These are phyloP conservation scores for Penicillium antarcticum DNA, from an alignment of 495 filamentous ascomycete genomes.

Conservation along the genomic window DNA sequence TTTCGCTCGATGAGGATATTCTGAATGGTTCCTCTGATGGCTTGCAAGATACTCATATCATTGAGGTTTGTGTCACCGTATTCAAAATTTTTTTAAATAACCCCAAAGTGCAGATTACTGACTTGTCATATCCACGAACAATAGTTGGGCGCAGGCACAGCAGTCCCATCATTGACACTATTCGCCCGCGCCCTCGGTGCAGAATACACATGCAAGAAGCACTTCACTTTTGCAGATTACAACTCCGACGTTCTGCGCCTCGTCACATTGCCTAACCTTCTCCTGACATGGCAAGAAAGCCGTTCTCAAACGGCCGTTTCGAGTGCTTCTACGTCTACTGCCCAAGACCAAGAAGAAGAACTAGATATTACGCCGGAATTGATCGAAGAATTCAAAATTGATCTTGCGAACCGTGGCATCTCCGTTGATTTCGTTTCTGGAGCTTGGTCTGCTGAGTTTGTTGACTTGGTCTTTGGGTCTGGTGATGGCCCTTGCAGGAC, in stretches of 20 bases:
- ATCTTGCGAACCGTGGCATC: conserved; percentile 55
- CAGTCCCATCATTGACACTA: conserved; percentile 73
- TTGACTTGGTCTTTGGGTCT: conserved; percentile 48
- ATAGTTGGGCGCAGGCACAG: conserved; percentile 88
- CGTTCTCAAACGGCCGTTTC: conserved; percentile 13
- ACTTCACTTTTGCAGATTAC: conserved; percentile 83
- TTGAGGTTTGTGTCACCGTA: conserved; percentile 85
- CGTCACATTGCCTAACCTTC: conserved; percentile 83
- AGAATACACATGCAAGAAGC: conserved; percentile 32
- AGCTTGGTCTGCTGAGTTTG: conserved; percentile 71
- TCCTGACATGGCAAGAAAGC: conserved; percentile 68
- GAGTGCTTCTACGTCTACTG: conserved; percentile 5
- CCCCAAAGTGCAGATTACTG: neutral
- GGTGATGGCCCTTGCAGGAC: conserved; percentile 18
- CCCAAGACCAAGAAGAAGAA: conserved; percentile 52
- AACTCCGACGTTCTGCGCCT: conserved; percentile 81
- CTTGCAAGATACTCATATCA: conserved; percentile 50
- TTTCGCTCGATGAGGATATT: conserved; percentile 29
- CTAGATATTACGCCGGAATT: conserved; percentile 70
- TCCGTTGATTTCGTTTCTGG: conserved; percentile 75
- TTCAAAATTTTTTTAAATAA: neutral
- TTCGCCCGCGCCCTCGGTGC: conserved; percentile 64
- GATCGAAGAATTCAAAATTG: conserved; percentile 55
- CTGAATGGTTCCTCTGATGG: conserved; percentile 17
- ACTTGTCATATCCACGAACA: neutral